phyloP scores from a whole-genome alignment of 371 early-diverging fungal species.

The Mortierella sp. region DNA sequence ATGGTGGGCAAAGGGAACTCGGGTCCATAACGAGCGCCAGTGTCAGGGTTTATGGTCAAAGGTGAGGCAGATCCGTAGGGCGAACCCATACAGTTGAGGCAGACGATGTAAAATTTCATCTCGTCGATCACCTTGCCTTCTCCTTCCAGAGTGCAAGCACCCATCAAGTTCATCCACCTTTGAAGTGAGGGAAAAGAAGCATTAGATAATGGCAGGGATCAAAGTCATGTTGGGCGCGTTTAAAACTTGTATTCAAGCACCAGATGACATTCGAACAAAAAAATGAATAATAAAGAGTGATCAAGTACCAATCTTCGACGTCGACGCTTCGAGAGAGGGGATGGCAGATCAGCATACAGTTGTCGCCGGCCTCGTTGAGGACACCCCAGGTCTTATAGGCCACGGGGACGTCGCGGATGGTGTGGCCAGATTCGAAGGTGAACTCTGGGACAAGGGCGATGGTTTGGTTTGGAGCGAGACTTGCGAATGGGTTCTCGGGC shows the following conservation, averaged over 20 bases:
- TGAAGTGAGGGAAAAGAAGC: not conserved
- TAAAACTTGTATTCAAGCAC: not conserved
- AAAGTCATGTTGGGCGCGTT: not conserved
- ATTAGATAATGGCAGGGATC: not conserved
- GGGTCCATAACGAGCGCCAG: conserved; percentile 86
- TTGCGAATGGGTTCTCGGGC: conserved; percentile 66
- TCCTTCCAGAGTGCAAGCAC: conserved; percentile 85
- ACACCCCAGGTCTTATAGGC: conserved; percentile 97
- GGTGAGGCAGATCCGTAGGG: conserved; percentile 98
- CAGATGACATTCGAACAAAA: not conserved
- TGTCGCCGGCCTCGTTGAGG: conserved; percentile 80
- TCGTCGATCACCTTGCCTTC: conserved; percentile 91
- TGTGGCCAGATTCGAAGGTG: conserved; percentile 82
- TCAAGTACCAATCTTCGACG: conserved; percentile 89
- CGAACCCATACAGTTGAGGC: conserved; percentile 94
- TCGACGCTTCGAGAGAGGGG: conserved; percentile 97
- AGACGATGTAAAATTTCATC: conserved; percentile 90
- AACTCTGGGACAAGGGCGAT: conserved; percentile 79
- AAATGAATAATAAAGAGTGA: not conserved
- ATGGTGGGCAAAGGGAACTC: conserved; percentile 90
- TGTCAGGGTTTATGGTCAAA: conserved; percentile 85
- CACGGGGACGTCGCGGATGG: conserved; percentile 82
- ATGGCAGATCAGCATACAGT: conserved; percentile 96
- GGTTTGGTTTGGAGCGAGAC: conserved; percentile 78
- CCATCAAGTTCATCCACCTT: conserved; percentile 77